Conservation (phyloP, 306 rosid genomes). For the Rubus idaeus region DNA sequence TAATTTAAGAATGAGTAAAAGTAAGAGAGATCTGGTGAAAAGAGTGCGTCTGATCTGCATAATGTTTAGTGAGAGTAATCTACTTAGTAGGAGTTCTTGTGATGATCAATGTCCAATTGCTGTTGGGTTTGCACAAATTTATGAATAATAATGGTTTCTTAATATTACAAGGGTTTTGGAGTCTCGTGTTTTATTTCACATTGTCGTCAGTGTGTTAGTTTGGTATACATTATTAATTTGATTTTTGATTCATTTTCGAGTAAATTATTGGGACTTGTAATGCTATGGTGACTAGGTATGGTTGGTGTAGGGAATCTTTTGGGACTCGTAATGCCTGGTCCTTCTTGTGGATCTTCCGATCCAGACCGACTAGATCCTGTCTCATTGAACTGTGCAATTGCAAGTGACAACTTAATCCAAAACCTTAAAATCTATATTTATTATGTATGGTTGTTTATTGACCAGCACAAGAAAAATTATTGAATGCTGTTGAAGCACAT, state of each 20-base stretch:
- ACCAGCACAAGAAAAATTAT: not conserved
- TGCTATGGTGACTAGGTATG: not conserved
- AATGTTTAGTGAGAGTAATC: not conserved
- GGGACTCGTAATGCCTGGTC: not conserved
- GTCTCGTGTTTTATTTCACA: not conserved
- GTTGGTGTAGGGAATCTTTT: constrained; percentile 4
- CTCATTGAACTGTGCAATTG: not conserved
- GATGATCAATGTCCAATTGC: not conserved
- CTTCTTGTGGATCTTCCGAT: not conserved
- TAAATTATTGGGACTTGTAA: too few species aligned
- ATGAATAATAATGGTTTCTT: not conserved
- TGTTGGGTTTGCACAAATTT: not conserved
- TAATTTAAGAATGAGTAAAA: not conserved
- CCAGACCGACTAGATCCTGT: not conserved
- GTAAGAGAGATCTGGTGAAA: not conserved
- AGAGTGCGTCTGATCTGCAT: too few species aligned
- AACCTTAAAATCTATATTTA: not conserved
- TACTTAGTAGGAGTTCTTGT: not conserved
- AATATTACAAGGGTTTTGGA: not conserved
- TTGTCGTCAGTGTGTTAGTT: too few species aligned
- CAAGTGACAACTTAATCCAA: not conserved
- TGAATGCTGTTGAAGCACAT: not conserved
- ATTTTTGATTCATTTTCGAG: too few species aligned
- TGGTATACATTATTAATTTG: not conserved
- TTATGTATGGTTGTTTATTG: not conserved